A percentile compares a stretch with the other conserved stretches of the same genome.
Conservation (phyloP, 2,329 filamentous ascomycete species). For the Microdochium nivale region DNA sequence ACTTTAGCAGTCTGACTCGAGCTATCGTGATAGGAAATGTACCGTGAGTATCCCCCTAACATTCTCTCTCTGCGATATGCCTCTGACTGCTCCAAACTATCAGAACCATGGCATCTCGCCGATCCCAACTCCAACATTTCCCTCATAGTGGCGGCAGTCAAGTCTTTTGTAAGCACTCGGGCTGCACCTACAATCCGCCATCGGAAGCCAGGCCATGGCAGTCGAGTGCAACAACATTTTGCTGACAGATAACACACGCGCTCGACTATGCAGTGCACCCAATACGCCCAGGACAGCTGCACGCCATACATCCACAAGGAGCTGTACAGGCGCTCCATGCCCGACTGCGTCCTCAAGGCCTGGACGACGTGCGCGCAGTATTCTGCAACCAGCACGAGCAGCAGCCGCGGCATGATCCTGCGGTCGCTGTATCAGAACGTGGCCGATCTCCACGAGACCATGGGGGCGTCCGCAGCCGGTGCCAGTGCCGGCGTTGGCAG, state of each 20-base stretch:
- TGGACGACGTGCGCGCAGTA: conserved; percentile 32
- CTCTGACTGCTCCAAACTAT: not conserved
- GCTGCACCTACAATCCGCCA: too few relatives aligned
- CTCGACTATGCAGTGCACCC: too few relatives aligned
- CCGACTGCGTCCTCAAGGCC: conserved; percentile 28
- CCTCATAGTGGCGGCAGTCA: conserved; percentile 22
- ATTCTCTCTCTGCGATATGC: not conserved
- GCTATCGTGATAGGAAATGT: not conserved
- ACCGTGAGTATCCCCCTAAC: conserved; percentile 6
- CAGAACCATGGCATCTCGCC: conserved; percentile 19
- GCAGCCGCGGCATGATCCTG: conserved; percentile 29
- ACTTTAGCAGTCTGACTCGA: not conserved
- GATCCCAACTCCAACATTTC: conserved; percentile 29
- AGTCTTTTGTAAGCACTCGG: conserved; percentile 3
- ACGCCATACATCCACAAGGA: conserved; percentile 33
- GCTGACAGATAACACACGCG: too few relatives aligned
- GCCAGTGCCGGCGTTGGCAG: too few relatives aligned
- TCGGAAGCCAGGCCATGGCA: too few relatives aligned
- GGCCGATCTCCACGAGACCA: conserved; percentile 25
- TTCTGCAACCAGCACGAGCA: conserved; percentile 21
- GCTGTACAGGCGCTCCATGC: conserved; percentile 29
- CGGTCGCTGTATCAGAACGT: conserved; percentile 28
- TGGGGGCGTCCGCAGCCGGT: too few relatives aligned
- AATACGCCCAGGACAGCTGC: conserved; percentile 25
- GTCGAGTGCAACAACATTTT: too few relatives aligned